Base-by-base conservation (phyloP, 2,329 filamentous ascomycete genomes). In the Claviceps cyperi region DNA sequence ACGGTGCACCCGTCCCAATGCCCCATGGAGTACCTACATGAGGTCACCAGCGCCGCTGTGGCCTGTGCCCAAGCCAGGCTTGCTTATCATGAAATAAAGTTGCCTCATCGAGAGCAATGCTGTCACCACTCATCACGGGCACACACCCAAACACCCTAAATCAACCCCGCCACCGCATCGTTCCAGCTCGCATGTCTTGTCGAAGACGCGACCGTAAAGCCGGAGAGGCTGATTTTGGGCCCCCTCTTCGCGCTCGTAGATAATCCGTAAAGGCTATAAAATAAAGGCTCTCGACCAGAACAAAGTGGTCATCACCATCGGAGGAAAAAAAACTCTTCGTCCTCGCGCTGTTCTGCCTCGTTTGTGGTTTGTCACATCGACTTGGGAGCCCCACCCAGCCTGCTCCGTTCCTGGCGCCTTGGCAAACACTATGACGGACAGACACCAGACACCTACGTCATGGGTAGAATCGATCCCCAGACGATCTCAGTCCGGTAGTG, bases 341-440 rank as follows among this genome's bases (percentile, higher is more conserved):
- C 9, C 28, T 32, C 28, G 9, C 28, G 28, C 28, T 32, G 28
- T 11, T 32, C 28, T 32, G 9, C 9, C 28, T 32, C 28, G 9
- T 32, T 21, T 11, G 19, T 32, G 9, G 9, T 32, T 21, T 11
- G 19, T 41, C 39, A 35, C 32, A 19, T 44, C 45, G 44, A 39
- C 39, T 35, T 24, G 17, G 8, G 15, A 28, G 32, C 40, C 32
- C 40, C 15, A 21, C 40, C 47, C 19, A 37, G 14, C 37, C 22
- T 41, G 9, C 44, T 39, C 38, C 44, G 49, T 37, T 39, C 49
- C 49, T 47, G 49, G 49, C 44, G 44, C 19, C 49, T 51, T 51
- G 49, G 45, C 49, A 47, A 35, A 13, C 17, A 35, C 32, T 14
- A 48, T 38, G 50, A 51, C 40, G 46, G 40, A n/a, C 40, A 35